A percentile compares a stretch with the other conserved stretches of the same genome.
Conservation (phyloP, 306 rosid species). For the Trichosanthes cucumerina region DNA sequence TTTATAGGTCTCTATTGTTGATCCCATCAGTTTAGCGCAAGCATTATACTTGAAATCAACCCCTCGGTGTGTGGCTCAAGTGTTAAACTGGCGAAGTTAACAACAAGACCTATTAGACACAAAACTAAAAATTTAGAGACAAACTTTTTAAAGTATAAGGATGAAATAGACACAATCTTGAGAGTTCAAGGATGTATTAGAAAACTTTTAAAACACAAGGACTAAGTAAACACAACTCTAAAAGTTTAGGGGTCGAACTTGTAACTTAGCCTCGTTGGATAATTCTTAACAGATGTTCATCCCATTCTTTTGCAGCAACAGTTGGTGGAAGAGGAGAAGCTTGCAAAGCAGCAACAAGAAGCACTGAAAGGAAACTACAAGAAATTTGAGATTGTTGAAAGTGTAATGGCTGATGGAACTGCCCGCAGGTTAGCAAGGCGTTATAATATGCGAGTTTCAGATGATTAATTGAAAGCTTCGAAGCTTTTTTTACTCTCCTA, state of each 20-base stretch:
- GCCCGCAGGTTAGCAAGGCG: conserved; percentile 41
- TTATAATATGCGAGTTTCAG: conserved; percentile 6
- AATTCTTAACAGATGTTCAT: not conserved
- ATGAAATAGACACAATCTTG: not conserved
- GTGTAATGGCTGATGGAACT: conserved; percentile 45
- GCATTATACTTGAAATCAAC: not conserved
- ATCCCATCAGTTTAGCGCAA: not conserved
- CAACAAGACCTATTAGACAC: not conserved
- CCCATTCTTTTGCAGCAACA: conserved; percentile 28
- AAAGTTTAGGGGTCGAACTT: not conserved
- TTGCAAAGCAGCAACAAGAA: conserved; percentile 45
- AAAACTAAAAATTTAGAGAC: not conserved
- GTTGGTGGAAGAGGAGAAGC: conserved; percentile 51
- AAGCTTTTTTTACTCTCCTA: not conserved
- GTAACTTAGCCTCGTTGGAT: not conserved
- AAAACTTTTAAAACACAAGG: not conserved
- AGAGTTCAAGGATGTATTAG: not conserved
- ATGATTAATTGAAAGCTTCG: not conserved
- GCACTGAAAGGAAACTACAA: conserved; percentile 31
- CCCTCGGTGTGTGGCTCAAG: not conserved
- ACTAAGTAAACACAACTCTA: not conserved
- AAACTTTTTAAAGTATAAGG: not conserved
- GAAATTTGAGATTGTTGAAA: conserved; percentile 44
- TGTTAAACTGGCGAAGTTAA: not conserved
- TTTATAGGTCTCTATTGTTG: not conserved